These are phyloP conservation scores for Gautieria morchelliformis DNA, from an alignment of 768 basidiomycete genomes.

Conservation along the genomic window DNA sequence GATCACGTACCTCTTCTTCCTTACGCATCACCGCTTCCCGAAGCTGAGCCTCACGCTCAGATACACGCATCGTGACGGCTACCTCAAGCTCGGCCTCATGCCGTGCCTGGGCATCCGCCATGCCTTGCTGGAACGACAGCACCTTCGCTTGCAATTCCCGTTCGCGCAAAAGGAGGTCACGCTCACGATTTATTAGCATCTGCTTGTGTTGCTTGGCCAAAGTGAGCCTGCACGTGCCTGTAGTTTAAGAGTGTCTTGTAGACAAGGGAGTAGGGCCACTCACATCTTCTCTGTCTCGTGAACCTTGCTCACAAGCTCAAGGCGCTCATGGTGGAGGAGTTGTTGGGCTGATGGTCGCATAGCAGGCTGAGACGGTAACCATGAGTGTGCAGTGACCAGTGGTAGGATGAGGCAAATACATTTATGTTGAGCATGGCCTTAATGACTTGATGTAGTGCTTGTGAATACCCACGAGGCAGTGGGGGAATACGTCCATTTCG, in stretches of 20 bases:
- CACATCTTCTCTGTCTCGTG: conserved; percentile 74
- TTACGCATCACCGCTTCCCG: conserved; percentile 39
- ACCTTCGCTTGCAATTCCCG: conserved; percentile 56
- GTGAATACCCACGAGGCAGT: conserved; percentile 75
- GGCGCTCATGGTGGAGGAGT: conserved; percentile 69
- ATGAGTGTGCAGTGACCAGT: neutral
- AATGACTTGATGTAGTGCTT: conserved; percentile 60
- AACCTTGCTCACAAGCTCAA: conserved; percentile 63
- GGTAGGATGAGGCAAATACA: conserved; percentile 31
- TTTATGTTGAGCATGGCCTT: conserved; percentile 83
- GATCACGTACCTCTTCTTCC: conserved; percentile 56
- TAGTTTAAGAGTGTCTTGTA: neutral
- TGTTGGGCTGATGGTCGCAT: conserved; percentile 80
- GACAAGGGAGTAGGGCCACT: conserved; percentile 14
- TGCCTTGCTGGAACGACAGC: conserved; percentile 25
- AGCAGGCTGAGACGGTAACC: conserved; percentile 47
- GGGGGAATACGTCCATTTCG: conserved; percentile 88
- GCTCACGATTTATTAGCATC: conserved; percentile 47
- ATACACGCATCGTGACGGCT: conserved; percentile 10
- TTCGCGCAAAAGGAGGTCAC: conserved; percentile 53
- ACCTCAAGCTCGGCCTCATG: conserved; percentile 11
- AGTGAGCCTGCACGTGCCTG: conserved; percentile 37
- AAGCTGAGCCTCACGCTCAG: conserved; percentile 47
- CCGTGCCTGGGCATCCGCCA: conserved; percentile 7
- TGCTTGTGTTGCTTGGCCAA: conserved; percentile 57